Evolutionary conservation across 805 yeast genomes (phyloP).

Genomic region (Candida qinlingensis): DNA sequence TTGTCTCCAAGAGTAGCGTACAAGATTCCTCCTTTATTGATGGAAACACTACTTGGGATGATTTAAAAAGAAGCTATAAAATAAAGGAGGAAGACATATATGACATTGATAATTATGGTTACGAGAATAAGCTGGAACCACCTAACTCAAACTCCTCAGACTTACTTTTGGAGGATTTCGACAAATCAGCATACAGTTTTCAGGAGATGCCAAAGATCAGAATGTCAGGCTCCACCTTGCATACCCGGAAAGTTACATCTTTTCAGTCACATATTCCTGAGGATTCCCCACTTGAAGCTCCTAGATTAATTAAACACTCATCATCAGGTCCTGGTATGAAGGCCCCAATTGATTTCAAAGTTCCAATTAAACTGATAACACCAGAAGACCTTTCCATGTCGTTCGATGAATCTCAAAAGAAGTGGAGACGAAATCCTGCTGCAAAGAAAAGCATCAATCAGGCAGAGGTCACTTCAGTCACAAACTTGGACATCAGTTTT

Average conservation of each 20-base stretch:
- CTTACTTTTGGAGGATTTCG: conserved; percentile 1
- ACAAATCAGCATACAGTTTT: conserved; percentile 21
- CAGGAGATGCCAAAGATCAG: conserved; percentile 18
- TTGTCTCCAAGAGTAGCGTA: neutral
- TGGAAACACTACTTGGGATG: conserved; percentile 20
- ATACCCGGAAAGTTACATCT: conserved; percentile 19
- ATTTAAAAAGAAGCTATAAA: conserved; percentile 17
- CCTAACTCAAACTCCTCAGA: neutral
- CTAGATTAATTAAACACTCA: conserved; percentile 16
- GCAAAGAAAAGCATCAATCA: conserved; percentile 31
- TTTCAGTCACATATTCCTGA: conserved; percentile 6
- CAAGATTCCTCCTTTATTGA: neutral
- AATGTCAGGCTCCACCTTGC: conserved; percentile 12
- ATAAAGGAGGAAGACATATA: conserved; percentile 11
- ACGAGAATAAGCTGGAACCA: neutral
- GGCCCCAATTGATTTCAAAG: conserved; percentile 8
- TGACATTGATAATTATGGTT: neutral
- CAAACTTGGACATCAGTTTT: conserved; percentile 34
- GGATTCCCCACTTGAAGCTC: conserved; percentile 24
- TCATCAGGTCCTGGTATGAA: neutral
- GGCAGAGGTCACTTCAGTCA: conserved; percentile 11
- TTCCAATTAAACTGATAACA: conserved; percentile 16
- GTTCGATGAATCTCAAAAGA: conserved; percentile 12
- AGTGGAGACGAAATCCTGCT: conserved; percentile 31
- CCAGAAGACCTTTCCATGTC: conserved; percentile 23